Conservation (phyloP, 306 rosid genomes). For the Potentilla sterilis region DNA sequence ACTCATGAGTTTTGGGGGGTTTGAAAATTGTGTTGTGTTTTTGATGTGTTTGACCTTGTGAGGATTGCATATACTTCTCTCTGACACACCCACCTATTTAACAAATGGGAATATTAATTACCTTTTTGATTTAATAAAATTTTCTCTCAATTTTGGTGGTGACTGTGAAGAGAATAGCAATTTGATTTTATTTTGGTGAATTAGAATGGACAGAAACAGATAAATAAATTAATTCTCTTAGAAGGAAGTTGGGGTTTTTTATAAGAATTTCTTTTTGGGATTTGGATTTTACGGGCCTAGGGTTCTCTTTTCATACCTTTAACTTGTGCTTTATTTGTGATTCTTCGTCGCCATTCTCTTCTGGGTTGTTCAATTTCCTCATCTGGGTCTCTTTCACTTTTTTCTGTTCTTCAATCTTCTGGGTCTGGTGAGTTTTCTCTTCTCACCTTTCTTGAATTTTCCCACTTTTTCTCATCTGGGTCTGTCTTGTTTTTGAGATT, state of each 20-base stretch:
- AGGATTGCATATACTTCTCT: constrained; percentile 12
- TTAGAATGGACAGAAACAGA: constrained; percentile 4
- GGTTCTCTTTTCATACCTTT: constrained; percentile 49
- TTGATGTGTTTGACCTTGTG: constrained; percentile 31
- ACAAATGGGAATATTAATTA: constrained; percentile 25
- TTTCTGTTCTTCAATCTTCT: constrained; percentile 15
- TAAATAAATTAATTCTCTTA: constrained; percentile 28
- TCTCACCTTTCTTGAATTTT: constrained; percentile 11
- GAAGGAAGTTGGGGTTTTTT: constrained; percentile 21
- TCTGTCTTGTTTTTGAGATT: constrained; percentile 9
- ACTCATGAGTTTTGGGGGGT: constrained; percentile 13
- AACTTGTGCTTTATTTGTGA: constrained; percentile 33
- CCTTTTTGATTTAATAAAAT: constrained; percentile 4
- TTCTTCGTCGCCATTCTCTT: constrained; percentile 36
- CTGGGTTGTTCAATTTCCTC: constrained; percentile 30
- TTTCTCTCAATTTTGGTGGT: constrained; percentile 17
- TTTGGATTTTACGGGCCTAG: constrained; percentile 47
- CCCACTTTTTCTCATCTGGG: constrained; percentile 24
- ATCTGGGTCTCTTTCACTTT: constrained; percentile 29
- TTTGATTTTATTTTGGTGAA: constrained; percentile 18
- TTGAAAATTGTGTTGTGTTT: constrained; percentile 10
- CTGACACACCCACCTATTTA: constrained; percentile 41
- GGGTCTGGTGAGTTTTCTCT: constrained; percentile 14
- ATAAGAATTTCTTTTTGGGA: constrained; percentile 25
- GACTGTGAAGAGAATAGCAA: neutral